phyloP scores from a whole-genome alignment of 1,139 yeast genomes.

The Candida sojae region DNA sequence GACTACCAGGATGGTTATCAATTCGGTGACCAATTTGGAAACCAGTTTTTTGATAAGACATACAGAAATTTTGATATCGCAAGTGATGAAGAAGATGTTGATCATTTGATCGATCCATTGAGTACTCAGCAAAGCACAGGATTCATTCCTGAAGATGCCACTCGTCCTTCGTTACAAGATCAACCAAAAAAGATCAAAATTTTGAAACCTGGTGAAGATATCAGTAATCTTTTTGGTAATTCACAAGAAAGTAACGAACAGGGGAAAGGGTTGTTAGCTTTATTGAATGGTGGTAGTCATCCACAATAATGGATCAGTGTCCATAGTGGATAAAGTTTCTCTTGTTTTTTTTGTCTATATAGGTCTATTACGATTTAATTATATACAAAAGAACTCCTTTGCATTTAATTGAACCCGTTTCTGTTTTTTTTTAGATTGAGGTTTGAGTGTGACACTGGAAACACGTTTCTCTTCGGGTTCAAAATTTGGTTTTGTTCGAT shows the following conservation, averaged over 20 bases:
- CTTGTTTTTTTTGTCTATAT: no score
- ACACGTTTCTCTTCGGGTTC: background rate
- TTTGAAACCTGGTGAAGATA: constrained; percentile 32
- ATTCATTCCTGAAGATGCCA: background rate
- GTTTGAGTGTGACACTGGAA: background rate
- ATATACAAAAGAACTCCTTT: constrained; percentile 18
- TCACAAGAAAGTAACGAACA: constrained; percentile 10
- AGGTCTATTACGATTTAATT: background rate
- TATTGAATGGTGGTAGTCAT: constrained; percentile 18
- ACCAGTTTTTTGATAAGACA: constrained; percentile 10
- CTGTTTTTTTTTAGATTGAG: constrained; percentile 5
- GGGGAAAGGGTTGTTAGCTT: constrained; percentile 19
- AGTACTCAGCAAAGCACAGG: background rate
- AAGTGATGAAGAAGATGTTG: constrained; percentile 33
- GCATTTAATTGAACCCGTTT: constrained; percentile 16
- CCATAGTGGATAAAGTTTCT: no score
- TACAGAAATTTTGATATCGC: constrained; percentile 31
- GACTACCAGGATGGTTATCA: constrained; percentile 29
- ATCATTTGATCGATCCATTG: constrained; percentile 14
- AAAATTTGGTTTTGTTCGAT: background rate
- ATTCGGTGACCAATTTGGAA: constrained; percentile 12
- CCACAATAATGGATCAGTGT: background rate
- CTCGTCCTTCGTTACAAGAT: background rate
- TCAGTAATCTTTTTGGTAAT: constrained; percentile 15
- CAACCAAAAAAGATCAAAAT: constrained; percentile 20